These are phyloP conservation scores for Senecio squalidus DNA, from an alignment of 140 eudicot species.

Conservation along the genomic window DNA sequence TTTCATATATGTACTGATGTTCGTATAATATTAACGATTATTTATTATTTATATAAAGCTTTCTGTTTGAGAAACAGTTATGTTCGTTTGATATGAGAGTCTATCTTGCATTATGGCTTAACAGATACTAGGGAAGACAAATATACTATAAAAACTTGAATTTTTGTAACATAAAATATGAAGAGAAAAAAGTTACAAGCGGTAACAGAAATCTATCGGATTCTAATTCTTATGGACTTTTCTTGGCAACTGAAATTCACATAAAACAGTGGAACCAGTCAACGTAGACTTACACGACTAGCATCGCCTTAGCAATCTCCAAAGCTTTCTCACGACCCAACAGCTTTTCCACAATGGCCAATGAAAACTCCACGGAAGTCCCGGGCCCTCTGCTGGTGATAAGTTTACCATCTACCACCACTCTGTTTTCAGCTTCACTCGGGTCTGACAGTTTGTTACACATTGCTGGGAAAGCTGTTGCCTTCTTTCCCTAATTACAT, in stretches of 20 bases:
- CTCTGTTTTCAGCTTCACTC: conserved; percentile 64
- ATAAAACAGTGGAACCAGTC: background rate
- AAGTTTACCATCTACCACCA: conserved; percentile 88
- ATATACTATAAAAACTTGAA: no score
- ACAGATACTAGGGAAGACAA: no score
- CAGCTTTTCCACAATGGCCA: conserved; percentile 80
- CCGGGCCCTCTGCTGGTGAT: conserved; percentile 96
- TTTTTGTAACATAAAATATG: no score
- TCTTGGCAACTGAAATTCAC: background rate
- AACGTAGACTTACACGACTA: conserved; percentile 25
- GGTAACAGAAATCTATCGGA: no score
- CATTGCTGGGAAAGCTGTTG: conserved; percentile 93
- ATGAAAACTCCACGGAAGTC: conserved; percentile 75
- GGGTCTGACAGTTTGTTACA: conserved; percentile 75
- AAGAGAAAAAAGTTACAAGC: no score
- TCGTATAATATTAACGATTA: background rate
- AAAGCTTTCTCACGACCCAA: conserved; percentile 69
- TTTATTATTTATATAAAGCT: no score
- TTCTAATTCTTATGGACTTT: no score
- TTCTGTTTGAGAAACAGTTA: no score
- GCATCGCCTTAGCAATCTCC: conserved; percentile 72
- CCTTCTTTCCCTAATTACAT: conserved; percentile 76
- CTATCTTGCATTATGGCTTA: no score
- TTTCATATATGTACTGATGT: background rate
- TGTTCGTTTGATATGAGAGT: no score